Base-by-base conservation (phyloP, 768 basidiomycete species). In the Mrakia gelida region DNA sequence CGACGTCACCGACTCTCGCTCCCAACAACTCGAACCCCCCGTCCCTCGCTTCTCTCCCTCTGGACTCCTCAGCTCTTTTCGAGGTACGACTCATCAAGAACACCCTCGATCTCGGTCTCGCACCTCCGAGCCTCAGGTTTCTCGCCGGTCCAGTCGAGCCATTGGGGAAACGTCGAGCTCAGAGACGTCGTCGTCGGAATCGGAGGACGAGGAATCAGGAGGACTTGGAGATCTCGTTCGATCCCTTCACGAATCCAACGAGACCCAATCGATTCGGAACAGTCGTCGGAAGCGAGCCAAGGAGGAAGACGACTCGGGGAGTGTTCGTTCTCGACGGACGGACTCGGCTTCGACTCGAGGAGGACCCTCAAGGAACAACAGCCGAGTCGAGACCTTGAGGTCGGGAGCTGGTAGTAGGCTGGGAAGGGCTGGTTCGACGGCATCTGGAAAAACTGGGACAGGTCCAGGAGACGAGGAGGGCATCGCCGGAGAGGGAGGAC, bases 221-320 rank as follows among this genome's bases (percentile, higher is more conserved):
- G 67, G 67, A n/a, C 38, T 45, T 2, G 67, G 67, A 21, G 41
- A 45, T 70, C 67, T 70, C 38, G 32, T 70, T n/a, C 67, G 67
- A 5, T 70, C 67, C 23, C 67, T 70, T 15, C 67, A 70, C 34
- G 67, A 70, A 3, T 41, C 38, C 18, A 70, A 70, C 67, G 67
- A 70, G 38, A 70, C 38, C 23, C 34, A 41, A 2, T n/a, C 67
- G 0, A 4, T 41, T 38, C 67, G 65, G 3, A 16, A 41, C 32
- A 11, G 16, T 21, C 38, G 21, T 30, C 13, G 38, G 34, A 34
- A n/a, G 6, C 41, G 23, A 23, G 23, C 16, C 5, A 43, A 5
- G 26, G 41, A 21, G 41, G 23, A 34, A 6, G 41, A 41, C 21
- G 26, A 70, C 41, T 23, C 38, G 34, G 21, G 38, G 10, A 70